phyloP scores from a whole-genome alignment of 345 rosid genomes.

The Sonneratia alba region DNA sequence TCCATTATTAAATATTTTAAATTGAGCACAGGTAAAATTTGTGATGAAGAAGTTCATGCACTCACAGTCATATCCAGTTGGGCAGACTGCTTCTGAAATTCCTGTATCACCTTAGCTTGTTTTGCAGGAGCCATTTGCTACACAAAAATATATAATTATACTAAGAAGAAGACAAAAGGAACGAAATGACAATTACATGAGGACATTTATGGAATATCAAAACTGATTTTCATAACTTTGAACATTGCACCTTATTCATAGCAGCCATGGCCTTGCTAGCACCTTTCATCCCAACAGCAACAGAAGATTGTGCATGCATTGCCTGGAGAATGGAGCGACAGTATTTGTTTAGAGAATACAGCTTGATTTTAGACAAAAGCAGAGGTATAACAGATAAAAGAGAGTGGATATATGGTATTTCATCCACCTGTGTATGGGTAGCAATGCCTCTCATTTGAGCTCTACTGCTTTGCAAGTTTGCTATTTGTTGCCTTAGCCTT shows the following conservation, averaged over 20 bases:
- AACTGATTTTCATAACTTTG: not conserved
- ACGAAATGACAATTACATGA: not conserved
- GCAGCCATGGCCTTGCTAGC: slow-evolving; percentile 88
- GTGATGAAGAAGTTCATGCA: slow-evolving; percentile 2
- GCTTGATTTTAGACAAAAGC: not conserved
- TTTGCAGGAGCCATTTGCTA: slow-evolving; percentile 96
- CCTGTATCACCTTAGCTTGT: slow-evolving; percentile 65
- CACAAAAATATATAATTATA: slow-evolving; percentile 10
- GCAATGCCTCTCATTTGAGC: slow-evolving; percentile 99
- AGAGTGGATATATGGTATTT: not conserved
- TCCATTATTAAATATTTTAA: slow-evolving; percentile 4
- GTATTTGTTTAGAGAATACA: slow-evolving; percentile 8
- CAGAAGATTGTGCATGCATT: slow-evolving; percentile 88
- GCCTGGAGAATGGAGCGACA: slow-evolving; percentile 39
- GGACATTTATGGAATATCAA: not conserved
- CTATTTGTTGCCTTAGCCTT: slow-evolving; percentile 86
- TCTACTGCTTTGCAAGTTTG: slow-evolving; percentile 84
- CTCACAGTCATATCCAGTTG: slow-evolving; percentile 98
- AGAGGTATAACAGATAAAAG: not conserved
- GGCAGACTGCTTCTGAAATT: slow-evolving; percentile 90
- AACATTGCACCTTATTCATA: slow-evolving; percentile 69
- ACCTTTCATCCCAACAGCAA: slow-evolving; percentile 83
- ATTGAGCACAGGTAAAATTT: not conserved
- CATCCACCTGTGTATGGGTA: slow-evolving; percentile 92
- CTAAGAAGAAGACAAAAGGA: not conserved